These are phyloP conservation scores for Pichia ethanolica DNA, from an alignment of 805 yeast species.

Conservation along the genomic window DNA sequence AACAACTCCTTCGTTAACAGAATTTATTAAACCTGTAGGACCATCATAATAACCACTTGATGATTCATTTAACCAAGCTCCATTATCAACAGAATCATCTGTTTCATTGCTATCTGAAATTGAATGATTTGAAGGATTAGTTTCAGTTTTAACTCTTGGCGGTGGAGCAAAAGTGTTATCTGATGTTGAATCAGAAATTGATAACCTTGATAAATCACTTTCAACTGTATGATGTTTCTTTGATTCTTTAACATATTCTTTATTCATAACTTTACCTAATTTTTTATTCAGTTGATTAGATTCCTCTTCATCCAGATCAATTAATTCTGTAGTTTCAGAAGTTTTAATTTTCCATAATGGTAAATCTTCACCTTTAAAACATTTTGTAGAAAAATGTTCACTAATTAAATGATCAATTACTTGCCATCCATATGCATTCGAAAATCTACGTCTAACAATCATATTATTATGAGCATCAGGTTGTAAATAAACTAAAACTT, in stretches of 20 bases:
- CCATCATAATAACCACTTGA: slow-evolving; percentile 44
- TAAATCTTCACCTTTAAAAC: slow-evolving; percentile 20
- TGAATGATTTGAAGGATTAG: too few relatives aligned
- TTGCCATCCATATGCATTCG: slow-evolving; percentile 94
- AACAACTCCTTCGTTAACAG: slow-evolving; percentile 36
- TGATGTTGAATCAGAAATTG: too few relatives aligned
- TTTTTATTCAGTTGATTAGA: slow-evolving; percentile 15
- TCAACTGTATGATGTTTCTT: neutral
- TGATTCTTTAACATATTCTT: slow-evolving; percentile 28
- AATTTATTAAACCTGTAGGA: slow-evolving; percentile 63
- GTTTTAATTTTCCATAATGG: slow-evolving; percentile 15
- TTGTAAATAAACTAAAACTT: slow-evolving; percentile 73
- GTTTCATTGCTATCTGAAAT: neutral
- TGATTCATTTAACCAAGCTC: slow-evolving; percentile 44
- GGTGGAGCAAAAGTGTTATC: too few relatives aligned
- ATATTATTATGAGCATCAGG: slow-evolving; percentile 97
- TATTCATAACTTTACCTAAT: slow-evolving; percentile 21
- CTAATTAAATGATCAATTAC: slow-evolving; percentile 76
- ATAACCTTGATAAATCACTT: too few relatives aligned
- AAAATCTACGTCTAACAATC: slow-evolving; percentile 77
- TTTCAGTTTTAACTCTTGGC: too few relatives aligned
- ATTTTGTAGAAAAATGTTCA: slow-evolving; percentile 44
- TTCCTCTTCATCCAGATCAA: slow-evolving; percentile 8
- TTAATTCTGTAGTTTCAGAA: slow-evolving; percentile 7
- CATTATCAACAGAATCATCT: slow-evolving; percentile 1